Percentiles rank a stretch among this genome's conserved stretches.
These are phyloP conservation scores for Cystofilobasidium macerans DNA, from an alignment of 768 basidiomycete genomes.

Conservation along the genomic window DNA sequence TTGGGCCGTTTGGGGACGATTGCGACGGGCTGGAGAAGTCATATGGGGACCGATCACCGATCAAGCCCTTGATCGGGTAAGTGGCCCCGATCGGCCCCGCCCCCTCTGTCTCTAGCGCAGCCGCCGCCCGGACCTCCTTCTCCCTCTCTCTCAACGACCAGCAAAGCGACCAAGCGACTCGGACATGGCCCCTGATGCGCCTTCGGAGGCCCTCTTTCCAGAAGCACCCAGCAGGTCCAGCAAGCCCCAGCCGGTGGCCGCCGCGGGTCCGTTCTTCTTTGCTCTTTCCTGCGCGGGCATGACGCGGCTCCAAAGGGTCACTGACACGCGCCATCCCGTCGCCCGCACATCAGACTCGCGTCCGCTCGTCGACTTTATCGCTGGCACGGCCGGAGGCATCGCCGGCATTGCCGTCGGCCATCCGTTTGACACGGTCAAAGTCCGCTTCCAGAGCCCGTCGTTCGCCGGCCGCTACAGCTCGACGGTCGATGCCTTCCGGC, in stretches of 20 bases:
- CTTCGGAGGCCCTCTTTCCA: background rate
- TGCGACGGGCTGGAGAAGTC: no score
- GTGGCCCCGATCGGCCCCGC: no score
- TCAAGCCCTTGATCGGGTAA: no score
- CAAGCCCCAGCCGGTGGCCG: no score
- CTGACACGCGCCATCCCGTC: background rate
- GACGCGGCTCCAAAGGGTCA: background rate
- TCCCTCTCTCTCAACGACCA: background rate
- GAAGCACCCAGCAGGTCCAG: no score
- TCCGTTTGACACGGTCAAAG: slow-evolving; percentile 57
- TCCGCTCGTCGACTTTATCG: slow-evolving; percentile 63
- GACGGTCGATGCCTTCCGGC: slow-evolving; percentile 33
- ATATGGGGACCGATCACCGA: no score
- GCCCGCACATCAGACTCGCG: slow-evolving; percentile 12
- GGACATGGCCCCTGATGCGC: slow-evolving; percentile 1
- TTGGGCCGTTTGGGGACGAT: no score
- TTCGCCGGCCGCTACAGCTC: slow-evolving; percentile 34
- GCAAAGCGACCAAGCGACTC: no score
- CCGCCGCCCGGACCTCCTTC: background rate
- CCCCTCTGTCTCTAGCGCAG: no score
- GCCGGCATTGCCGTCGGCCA: slow-evolving; percentile 53
- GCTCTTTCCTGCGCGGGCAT: no score
- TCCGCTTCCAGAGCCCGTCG: slow-evolving; percentile 37
- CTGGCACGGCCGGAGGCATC: slow-evolving; percentile 62
- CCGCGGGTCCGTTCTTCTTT: no score